phyloP scores from a whole-genome alignment of 768 basidiomycete genomes.

The Cubamyces sp. region DNA sequence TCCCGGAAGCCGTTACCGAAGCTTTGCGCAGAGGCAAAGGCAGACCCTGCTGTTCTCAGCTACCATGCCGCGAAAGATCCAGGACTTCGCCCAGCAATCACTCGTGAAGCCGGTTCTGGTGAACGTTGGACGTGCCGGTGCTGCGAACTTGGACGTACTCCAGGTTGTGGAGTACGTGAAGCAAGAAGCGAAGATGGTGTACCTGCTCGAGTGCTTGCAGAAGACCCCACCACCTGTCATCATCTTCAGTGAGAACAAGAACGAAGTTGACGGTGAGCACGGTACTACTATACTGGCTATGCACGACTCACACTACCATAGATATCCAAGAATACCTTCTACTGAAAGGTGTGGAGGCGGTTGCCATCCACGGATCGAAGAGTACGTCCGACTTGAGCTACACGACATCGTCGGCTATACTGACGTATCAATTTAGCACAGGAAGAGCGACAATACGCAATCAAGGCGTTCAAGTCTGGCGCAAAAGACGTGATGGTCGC shows the following conservation, averaged over 20 bases:
- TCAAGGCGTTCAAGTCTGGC: slow-evolving; percentile 96
- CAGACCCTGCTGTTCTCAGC: slow-evolving; percentile 98
- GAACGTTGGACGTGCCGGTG: slow-evolving; percentile 97
- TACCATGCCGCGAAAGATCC: slow-evolving; percentile 98
- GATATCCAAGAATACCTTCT: slow-evolving; percentile 98
- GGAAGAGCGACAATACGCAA: slow-evolving; percentile 98
- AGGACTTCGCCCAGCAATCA: slow-evolving; percentile 97
- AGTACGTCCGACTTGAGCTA: slow-evolving; percentile 51
- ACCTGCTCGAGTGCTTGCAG: slow-evolving; percentile 94
- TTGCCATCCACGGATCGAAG: slow-evolving; percentile 98
- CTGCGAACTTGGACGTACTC: slow-evolving; percentile 94
- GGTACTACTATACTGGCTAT: slow-evolving; percentile 24
- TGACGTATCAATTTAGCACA: slow-evolving; percentile 59
- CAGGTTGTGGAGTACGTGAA: slow-evolving; percentile 99
- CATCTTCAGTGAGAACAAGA: slow-evolving; percentile 98
- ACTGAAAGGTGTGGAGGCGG: slow-evolving; percentile 96
- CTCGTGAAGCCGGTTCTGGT: slow-evolving; percentile 94
- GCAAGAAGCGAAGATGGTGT: slow-evolving; percentile 99
- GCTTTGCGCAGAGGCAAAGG: slow-evolving; percentile 74
- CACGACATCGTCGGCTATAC: neutral
- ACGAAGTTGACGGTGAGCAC: slow-evolving; percentile 92
- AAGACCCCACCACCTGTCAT: slow-evolving; percentile 99
- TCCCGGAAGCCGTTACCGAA: slow-evolving; percentile 3
- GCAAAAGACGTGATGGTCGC: slow-evolving; percentile 99
- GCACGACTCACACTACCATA: slow-evolving; percentile 36